These are phyloP conservation scores for Irpex lacteus DNA, from an alignment of 1,284 basidiomycete species.

Conservation along the genomic window DNA sequence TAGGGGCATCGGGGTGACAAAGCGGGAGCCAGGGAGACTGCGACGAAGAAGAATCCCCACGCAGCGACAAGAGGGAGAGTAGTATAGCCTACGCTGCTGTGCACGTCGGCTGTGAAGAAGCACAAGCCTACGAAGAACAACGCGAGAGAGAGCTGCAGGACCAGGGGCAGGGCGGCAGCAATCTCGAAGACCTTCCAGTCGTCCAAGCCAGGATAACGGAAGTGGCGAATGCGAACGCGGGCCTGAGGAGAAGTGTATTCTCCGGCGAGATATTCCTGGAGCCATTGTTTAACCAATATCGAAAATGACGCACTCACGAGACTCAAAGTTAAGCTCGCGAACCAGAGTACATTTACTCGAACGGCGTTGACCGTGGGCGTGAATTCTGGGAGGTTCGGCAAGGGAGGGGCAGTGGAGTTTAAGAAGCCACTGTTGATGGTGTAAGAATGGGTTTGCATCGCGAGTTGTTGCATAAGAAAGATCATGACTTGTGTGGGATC, in stretches of 20 bases:
- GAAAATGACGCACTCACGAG: constrained; percentile 15
- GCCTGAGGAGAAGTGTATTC: constrained; percentile 5
- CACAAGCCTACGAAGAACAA: constrained; percentile 19
- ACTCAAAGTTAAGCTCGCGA: constrained; percentile 15
- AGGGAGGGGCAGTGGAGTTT: background rate
- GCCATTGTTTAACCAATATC: constrained; percentile 19
- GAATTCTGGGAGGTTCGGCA: background rate
- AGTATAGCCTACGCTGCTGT: constrained; percentile 1
- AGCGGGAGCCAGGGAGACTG: constrained; percentile 8
- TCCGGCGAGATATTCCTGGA: constrained; percentile 11
- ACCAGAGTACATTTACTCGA: constrained; percentile 16
- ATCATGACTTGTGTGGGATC: background rate
- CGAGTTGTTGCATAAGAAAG: background rate
- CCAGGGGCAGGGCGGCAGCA: constrained; percentile 15
- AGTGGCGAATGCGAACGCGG: constrained; percentile 7
- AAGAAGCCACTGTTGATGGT: background rate
- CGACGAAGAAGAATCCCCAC: constrained; percentile 9
- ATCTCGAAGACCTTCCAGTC: constrained; percentile 16
- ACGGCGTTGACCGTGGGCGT: background rate
- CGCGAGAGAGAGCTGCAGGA: constrained; percentile 15
- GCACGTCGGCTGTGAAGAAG: constrained; percentile 10
- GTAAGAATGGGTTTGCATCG: background rate
- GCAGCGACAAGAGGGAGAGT: constrained; percentile 5
- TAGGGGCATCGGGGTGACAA: background rate
- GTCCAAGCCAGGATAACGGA: constrained; percentile 5